These are phyloP conservation scores for Tripterygium wilfordii DNA, from an alignment of 177 flowering plant species.

Conservation along the genomic window DNA sequence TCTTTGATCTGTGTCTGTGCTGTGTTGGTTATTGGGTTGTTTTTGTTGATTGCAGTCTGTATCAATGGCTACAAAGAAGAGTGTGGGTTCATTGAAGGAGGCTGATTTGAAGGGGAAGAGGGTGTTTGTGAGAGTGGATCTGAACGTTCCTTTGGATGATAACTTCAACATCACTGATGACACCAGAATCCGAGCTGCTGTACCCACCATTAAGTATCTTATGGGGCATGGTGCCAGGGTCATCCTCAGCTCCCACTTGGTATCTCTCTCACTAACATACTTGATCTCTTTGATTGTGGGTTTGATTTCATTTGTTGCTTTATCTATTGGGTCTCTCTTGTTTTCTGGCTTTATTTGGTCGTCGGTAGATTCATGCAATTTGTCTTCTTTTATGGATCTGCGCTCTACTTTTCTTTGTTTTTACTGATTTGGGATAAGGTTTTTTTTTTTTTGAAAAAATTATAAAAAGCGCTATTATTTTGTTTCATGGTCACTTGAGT, in stretches of 20 bases:
- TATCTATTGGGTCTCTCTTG: too few relatives aligned
- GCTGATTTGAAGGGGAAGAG: conserved; percentile 78
- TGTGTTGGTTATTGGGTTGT: background rate
- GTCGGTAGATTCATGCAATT: too few relatives aligned
- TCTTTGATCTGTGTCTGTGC: background rate
- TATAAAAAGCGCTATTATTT: too few relatives aligned
- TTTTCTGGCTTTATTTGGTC: too few relatives aligned
- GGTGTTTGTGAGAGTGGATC: conserved; percentile 75
- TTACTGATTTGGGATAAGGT: too few relatives aligned
- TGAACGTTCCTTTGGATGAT: conserved; percentile 77
- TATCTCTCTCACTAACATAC: conserved; percentile 10
- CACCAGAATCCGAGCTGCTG: conserved; percentile 67
- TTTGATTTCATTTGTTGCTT: background rate
- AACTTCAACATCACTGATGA: conserved; percentile 73
- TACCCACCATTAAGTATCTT: conserved; percentile 74
- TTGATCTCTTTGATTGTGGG: background rate
- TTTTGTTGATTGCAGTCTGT: background rate
- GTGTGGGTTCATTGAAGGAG: conserved; percentile 55
- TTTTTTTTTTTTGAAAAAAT: too few relatives aligned
- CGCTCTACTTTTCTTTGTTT: too few relatives aligned
- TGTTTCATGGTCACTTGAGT: too few relatives aligned
- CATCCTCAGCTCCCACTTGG: conserved; percentile 62
- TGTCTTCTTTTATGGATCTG: too few relatives aligned
- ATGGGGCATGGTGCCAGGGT: conserved; percentile 51
- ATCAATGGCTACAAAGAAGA: conserved; percentile 53